Base-by-base conservation (phyloP, 2,329 filamentous ascomycete species). In the Trichothecium sympodiale region DNA sequence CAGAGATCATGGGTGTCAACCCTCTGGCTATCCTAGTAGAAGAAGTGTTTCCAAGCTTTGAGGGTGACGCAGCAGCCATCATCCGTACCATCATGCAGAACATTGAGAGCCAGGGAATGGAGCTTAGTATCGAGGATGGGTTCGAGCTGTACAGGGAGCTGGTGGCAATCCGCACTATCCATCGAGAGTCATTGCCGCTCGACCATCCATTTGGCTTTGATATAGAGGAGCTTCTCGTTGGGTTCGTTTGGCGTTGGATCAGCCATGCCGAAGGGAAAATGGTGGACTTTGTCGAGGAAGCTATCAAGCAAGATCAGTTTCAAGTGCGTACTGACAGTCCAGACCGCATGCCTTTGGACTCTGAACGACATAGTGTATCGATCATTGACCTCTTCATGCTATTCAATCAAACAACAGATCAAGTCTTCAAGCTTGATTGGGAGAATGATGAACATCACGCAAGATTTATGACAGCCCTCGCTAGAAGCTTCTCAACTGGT, bases 181-280 rank as follows among this genome's bases (percentile, higher is more conserved):
- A 95, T 54, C 69, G 72, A 7, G 73, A 83, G 42, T 80, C 77
- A 16, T 68, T 95, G 20, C 38, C 38, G 14, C 84, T 84, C 0
- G 69, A 68, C 44, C 65, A 76, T 41, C 74, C 77, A 1, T 98
- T 96, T 55, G 80, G 79, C 4, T 95, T 96, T 55, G 78, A 87
- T 44, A 74, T 98, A 30, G 91, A 98, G 57, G 75, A 79, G 29
- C 64, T 94, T 13, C 68, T 98, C 14, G 83, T 88, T 42, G 81
- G 84, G 26, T 98, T 96, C 55, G 91, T 96, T 5, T 96, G 88
- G 88, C 78, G 86, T 39, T 98, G 88, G 88, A 85, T 98, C 43
- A 71, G 74, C 36, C 74, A 78, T 43, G 87, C 86, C 7, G 87
- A 96, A 48, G 65, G 66, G 25, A 86, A 80, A 51, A 79, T 95